phyloP scores from a whole-genome alignment of 2,329 filamentous ascomycete species.

The Magnaporthiopsis rhizophila region DNA sequence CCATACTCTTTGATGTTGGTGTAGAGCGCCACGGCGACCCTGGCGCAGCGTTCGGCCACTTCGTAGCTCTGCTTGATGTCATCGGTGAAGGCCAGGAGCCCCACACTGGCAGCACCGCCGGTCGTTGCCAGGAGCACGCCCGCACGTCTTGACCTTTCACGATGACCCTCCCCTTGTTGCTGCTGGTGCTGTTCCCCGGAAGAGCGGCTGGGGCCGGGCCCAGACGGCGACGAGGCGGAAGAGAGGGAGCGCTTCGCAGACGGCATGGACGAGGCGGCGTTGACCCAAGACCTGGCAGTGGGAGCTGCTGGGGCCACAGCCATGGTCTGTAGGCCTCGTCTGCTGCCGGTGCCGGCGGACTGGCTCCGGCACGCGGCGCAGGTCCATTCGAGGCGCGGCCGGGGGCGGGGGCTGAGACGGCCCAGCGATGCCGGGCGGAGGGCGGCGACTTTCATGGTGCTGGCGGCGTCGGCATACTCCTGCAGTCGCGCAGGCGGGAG shows the following conservation, averaged over 20 bases:
- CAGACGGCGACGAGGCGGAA: neutral
- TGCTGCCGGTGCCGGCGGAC: neutral
- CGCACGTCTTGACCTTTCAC: conserved; percentile 14
- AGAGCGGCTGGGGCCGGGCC: neutral
- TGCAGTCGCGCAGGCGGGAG: neutral
- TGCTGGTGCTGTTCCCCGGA: neutral
- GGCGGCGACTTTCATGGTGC: conserved; percentile 2
- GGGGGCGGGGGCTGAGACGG: neutral
- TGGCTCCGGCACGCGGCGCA: conserved; percentile 5
- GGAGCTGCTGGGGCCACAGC: neutral
- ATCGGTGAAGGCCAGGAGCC: conserved; percentile 46
- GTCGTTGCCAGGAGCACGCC: conserved; percentile 40
- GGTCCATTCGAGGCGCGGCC: conserved; percentile 2
- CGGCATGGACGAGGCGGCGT: neutral
- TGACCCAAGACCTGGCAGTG: neutral
- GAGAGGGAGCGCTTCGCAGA: neutral
- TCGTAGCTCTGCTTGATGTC: conserved; percentile 71
- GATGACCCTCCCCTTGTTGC: conserved; percentile 10
- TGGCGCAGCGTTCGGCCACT: conserved; percentile 66
- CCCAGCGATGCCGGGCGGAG: conserved; percentile 2
- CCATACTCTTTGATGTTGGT: conserved; percentile 81
- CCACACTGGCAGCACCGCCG: conserved; percentile 37
- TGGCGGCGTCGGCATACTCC: neutral
- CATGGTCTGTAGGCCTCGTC: neutral
- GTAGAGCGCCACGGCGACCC: conserved; percentile 66